Percentiles rank a stretch among this genome's conserved stretches.
Conservation (phyloP, 768 basidiomycete species). For the Mycena rebaudengoi region DNA sequence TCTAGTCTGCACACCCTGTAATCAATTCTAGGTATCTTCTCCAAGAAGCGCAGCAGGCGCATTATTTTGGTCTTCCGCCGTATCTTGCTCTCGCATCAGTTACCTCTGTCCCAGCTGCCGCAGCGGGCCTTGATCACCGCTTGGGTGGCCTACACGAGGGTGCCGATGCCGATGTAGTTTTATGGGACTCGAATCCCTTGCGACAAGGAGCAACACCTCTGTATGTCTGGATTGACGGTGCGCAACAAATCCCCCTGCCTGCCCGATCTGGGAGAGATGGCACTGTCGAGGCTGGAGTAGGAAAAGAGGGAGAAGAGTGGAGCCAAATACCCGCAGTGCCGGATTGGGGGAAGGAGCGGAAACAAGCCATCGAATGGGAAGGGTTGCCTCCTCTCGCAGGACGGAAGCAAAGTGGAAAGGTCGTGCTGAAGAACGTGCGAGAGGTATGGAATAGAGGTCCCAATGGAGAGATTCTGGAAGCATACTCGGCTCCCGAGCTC, state of each 20-base stretch:
- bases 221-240: conserved; percentile 88
- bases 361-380: conserved; percentile 66
- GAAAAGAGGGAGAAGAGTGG: conserved; percentile 53
- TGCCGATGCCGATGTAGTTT: conserved; percentile 73
- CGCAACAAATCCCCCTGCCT: conserved; percentile 69
- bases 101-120: conserved; percentile 70
- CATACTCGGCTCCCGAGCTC: conserved; percentile 27
- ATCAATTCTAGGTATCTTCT: conserved; percentile 73
- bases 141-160: conserved; percentile 70
- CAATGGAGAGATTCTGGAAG: conserved; percentile 42
- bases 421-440: conserved; percentile 75
- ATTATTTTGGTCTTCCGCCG: conserved; percentile 69
- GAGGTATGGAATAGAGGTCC: conserved; percentile 50
- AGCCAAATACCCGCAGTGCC: conserved; percentile 61
- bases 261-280: conserved; percentile 44
- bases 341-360: conserved; percentile 70
- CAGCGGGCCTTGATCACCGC: conserved; percentile 78
- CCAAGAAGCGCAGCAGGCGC: conserved; percentile 76
- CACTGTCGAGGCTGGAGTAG: conserved; percentile 47
- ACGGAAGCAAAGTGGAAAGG: conserved; percentile 40
- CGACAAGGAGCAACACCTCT: conserved; percentile 76
- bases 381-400: conserved; percentile 72
- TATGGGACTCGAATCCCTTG: conserved; percentile 83
- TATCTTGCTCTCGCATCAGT: conserved; percentile 70
- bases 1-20: conserved; percentile 65